Base-by-base conservation (phyloP, 192 early-diverging fungal species). In the Coemansia sp. region DNA sequence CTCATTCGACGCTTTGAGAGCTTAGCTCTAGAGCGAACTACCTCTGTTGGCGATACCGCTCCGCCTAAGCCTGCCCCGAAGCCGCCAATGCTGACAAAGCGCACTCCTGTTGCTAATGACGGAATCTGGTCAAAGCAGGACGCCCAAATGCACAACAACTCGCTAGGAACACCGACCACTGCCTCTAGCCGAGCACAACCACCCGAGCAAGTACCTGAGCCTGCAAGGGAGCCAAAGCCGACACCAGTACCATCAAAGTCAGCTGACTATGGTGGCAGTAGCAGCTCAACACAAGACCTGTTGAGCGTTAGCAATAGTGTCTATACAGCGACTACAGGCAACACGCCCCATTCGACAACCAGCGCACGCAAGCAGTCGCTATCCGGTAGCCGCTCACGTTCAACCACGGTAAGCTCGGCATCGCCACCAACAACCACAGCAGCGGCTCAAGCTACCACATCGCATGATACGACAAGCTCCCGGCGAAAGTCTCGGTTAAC, bases 1-100 rank as follows among this genome's bases (percentile, higher is more conserved):
- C 80, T 82, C 68, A 76, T 76, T 64, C 71, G 72, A 46, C 70
- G 75, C 60, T 77, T 82, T 61, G 75, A 82, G 39, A 71, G 41
- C 62, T 34, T 82, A 69, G 71, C 75, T 12, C 62, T 74, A 27
- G 72, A 69, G 11, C 76, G 76, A 39, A 46, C 27, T 8, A 33
- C 12, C 39, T 34, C 6, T 29, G 27, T 15, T 2, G 11, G 62
- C 12, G 31, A 62, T 57, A 15, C 27, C 39, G 70, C 46, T 27
- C 20, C 34, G 5, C 66, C 58, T 33, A 63, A 65, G 18, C 44
- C 49, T 20, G 44, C 68, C 15, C 47, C 33, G 2, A 62, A 65
- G 9, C 73, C 70, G 43, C 62, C 65, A 33, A 43, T 66, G 39
- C 41, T 66, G 10, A 49, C 71, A 62, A 77, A 77, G 44, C 73